Evolutionary conservation across 805 yeast genomes (phyloP), one percentile per base, ranked within the genome.

Genomic region (Barnettozyma botsteinii): DNA sequence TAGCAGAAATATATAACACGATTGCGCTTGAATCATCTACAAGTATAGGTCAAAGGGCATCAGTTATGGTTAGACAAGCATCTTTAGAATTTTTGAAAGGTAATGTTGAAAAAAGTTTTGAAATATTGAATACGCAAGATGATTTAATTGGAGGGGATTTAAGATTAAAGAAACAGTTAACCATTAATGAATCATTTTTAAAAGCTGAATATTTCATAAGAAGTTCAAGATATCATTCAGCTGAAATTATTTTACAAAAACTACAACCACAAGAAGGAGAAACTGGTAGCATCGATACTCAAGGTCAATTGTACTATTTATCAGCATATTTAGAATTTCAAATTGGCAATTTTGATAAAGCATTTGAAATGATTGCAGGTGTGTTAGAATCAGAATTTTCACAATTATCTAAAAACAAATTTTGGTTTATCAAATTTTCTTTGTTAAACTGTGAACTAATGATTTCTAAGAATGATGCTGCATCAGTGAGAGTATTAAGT

Each of bases 401-500:
- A 1, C 38, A 48, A 5, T 34, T 26, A 11, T 37, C 45, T 12
- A 27, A 34, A 38, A 72, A 73, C 47, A 60, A 65, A 24, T 64
- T 61, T 35, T 70, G 75, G 66, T 62, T 64, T 27, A 57, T 77
- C 18, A 66, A 65, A 50, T 67, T 72, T 40, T 73, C 68, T 34
- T 49, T 77, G 10, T 50, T 77, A 37, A 72, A 73, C 48, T 68
- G 76, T 31, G 51, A 61, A 12, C 63, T 76, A 1, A 58, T 77
- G 42, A 48, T 69, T 19, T 35, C 40, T 9, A 25, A 22, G 12
- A 48, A 59, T 5, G 55, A 71, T 13, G 70, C 73, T 0, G 58
- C 67, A 5, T 73, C 77, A 12, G 56, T 70, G 9, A 65, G 81
- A 41, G 76, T 74, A 0, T 46, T 81, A 8, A 69, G 81, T 1